These are phyloP conservation scores for Sphagnum fallax DNA, from an alignment of 228 moss, liverwort and hornwort species.

Conservation along the genomic window DNA sequence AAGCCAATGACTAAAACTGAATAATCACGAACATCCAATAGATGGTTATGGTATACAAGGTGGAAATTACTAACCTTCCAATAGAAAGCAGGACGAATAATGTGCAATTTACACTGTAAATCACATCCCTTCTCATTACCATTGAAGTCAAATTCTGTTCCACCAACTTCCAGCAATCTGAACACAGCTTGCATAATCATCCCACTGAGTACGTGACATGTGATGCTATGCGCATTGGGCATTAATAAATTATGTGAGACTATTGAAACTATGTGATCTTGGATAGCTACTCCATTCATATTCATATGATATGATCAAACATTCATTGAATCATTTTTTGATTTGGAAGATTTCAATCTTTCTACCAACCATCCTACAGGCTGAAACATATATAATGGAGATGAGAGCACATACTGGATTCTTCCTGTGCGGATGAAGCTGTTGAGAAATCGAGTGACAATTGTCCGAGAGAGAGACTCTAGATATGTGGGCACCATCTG, in stretches of 20 bases:
- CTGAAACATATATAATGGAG: constrained; percentile 1
- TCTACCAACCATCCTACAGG: too few relatives aligned
- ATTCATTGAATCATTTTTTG: too few relatives aligned
- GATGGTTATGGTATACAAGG: too few relatives aligned
- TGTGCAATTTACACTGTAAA: constrained; percentile 27
- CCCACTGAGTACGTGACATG: too few relatives aligned
- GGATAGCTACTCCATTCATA: too few relatives aligned
- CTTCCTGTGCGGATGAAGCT: constrained; percentile 37
- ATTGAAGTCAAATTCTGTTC: constrained; percentile 21
- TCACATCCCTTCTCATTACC: constrained; percentile 39
- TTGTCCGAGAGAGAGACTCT: constrained; percentile 27
- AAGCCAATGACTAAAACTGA: too few relatives aligned
- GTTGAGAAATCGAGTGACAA: constrained; percentile 25
- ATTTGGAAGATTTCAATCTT: too few relatives aligned
- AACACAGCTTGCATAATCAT: neutral
- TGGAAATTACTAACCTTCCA: constrained; percentile 34
- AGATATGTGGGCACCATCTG: constrained; percentile 37
- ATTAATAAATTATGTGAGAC: too few relatives aligned
- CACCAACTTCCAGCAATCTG: constrained; percentile 52
- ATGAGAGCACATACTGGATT: constrained; percentile 27
- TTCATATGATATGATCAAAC: too few relatives aligned
- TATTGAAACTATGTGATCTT: too few relatives aligned
- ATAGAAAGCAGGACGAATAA: constrained; percentile 43
- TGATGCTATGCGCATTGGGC: too few relatives aligned
- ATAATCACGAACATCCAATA: too few relatives aligned